Evolutionary conservation across 2,329 filamentous ascomycete species (phyloP).

Genomic region (Stemphylium beticola): DNA sequence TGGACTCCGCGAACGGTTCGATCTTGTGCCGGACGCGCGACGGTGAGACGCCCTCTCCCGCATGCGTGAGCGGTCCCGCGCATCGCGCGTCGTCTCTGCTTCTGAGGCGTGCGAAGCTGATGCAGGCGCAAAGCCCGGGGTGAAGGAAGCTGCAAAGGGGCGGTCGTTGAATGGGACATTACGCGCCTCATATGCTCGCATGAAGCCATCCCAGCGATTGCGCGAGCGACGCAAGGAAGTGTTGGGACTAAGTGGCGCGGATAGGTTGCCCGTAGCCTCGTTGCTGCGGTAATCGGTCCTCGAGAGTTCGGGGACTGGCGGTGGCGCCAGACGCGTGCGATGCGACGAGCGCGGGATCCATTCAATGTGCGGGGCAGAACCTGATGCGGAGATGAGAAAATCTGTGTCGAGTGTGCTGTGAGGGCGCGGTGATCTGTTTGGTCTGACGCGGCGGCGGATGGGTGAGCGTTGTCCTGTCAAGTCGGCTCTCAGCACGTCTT

Average conservation of each 20-base stretch:
- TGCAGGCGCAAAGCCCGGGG: slow-evolving; percentile 46
- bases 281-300: slow-evolving; percentile 23
- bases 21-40: slow-evolving; percentile 10
- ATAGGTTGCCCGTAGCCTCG: slow-evolving; percentile 21
- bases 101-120: slow-evolving; percentile 20
- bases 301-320: slow-evolving; percentile 44
- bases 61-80: slow-evolving; percentile 4
- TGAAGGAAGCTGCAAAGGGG: slow-evolving; percentile 35
- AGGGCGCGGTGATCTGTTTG: slow-evolving; percentile 30
- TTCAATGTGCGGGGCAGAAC: slow-evolving; percentile 19
- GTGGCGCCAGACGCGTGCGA: slow-evolving; percentile 35
- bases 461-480: slow-evolving; percentile 61
- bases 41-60: slow-evolving; percentile 16
- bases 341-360: slow-evolving; percentile 24
- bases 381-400: slow-evolving; percentile 21
- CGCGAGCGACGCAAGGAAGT: slow-evolving; percentile 21
- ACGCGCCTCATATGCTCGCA: slow-evolving; percentile 22
- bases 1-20: slow-evolving; percentile 22
- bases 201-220: slow-evolving; percentile 15
- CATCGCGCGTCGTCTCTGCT: slow-evolving; percentile 9
- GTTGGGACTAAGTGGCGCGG: slow-evolving; percentile 22
- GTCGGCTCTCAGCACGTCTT: slow-evolving; percentile 58
- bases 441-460: slow-evolving; percentile 60
- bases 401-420: slow-evolving; percentile 24
- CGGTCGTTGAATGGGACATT: slow-evolving; percentile 18